A percentile compares a stretch with the other conserved stretches of the same genome.
Conservation (phyloP, 257 asterid species). For the Petunia axillaris region DNA sequence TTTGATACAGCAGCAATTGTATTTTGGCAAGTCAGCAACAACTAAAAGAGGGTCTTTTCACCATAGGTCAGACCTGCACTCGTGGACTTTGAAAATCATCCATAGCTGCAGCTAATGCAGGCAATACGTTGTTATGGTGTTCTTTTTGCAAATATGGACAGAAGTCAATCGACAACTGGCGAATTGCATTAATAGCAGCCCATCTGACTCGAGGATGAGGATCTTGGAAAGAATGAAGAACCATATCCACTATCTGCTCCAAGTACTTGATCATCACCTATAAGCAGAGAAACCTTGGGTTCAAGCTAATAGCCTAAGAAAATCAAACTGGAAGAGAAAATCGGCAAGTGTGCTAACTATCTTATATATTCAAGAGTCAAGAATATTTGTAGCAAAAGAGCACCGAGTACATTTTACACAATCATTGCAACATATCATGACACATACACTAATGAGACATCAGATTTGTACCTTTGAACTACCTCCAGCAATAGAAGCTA, state of each 20-base stretch:
- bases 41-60: background rate
- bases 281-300: slow-evolving; percentile 7
- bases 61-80: slow-evolving; percentile 66
- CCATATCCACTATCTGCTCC: slow-evolving; percentile 86
- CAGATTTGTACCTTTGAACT: slow-evolving; percentile 68
- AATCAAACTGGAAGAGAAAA: too few relatives aligned
- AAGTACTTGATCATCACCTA: slow-evolving; percentile 87
- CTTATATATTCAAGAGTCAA: too few relatives aligned
- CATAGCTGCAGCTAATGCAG: slow-evolving; percentile 82
- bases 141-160: slow-evolving; percentile 94
- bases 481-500: slow-evolving; percentile 95
- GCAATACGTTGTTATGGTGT: slow-evolving; percentile 75
- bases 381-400: too few relatives aligned
- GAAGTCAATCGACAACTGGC: slow-evolving; percentile 91
- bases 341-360: too few relatives aligned
- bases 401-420: too few relatives aligned
- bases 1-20: too few relatives aligned
- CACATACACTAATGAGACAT: background rate
- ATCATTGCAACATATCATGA: too few relatives aligned
- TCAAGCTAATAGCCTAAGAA: background rate
- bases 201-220: slow-evolving; percentile 39
- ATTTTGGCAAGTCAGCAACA: slow-evolving; percentile 32
- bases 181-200: slow-evolving; percentile 97
- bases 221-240: slow-evolving; percentile 83
- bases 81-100: slow-evolving; percentile 94